These are phyloP conservation scores for Silene uniflora DNA, from an alignment of 148 eudicot genomes.

Conservation along the genomic window DNA sequence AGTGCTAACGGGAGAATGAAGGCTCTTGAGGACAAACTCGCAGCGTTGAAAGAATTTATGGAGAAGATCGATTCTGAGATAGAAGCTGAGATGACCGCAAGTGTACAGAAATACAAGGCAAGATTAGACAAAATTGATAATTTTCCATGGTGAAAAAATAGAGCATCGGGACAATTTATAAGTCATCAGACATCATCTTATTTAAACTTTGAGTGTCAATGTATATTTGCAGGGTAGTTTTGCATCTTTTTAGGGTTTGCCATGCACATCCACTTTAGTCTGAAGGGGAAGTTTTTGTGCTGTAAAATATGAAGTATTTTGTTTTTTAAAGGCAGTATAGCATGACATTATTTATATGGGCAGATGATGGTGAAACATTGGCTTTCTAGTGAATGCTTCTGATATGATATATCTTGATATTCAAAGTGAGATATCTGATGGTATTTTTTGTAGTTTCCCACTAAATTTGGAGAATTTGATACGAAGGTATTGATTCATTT, in stretches of 20 bases:
- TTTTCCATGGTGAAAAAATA: not conserved
- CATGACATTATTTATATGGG: too few relatives aligned
- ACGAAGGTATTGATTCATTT: too few relatives aligned
- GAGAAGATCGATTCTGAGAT: slow-evolving; percentile 26
- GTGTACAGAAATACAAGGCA: slow-evolving; percentile 8
- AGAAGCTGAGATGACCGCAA: slow-evolving; percentile 23
- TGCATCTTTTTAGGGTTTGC: slow-evolving; percentile 9
- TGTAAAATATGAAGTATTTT: too few relatives aligned
- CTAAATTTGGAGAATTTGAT: too few relatives aligned
- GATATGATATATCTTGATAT: too few relatives aligned
- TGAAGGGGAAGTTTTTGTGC: too few relatives aligned
- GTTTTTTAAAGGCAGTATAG: too few relatives aligned
- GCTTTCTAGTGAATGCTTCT: too few relatives aligned
- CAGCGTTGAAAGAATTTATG: slow-evolving; percentile 19
- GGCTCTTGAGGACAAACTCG: slow-evolving; percentile 23
- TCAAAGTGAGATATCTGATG: too few relatives aligned
- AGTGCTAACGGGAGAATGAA: slow-evolving; percentile 16
- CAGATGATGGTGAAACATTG: too few relatives aligned
- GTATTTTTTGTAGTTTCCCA: too few relatives aligned
- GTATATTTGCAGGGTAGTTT: not conserved
- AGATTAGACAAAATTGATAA: not conserved
- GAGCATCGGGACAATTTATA: not conserved
- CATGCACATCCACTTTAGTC: not conserved
- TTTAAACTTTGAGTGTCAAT: not conserved
- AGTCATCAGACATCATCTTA: not conserved